Evolutionary conservation across 2,329 filamentous ascomycete genomes (phyloP), one percentile per base, ranked within the genome.

Genomic region (Aspergillus flavus): DNA sequence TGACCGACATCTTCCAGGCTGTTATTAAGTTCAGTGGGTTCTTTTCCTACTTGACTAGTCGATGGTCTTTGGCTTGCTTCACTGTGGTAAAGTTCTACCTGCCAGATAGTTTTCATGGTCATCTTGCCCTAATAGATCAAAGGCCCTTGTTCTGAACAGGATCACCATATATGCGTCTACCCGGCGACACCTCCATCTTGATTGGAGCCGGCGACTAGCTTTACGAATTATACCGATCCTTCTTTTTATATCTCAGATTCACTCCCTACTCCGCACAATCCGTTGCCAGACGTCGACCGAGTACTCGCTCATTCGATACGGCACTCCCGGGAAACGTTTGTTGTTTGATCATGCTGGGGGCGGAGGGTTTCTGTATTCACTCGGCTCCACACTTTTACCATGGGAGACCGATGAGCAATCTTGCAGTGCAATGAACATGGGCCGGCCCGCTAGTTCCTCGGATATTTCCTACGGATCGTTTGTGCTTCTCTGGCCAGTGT

Each of bases 161-260:
- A 96, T 95, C 7, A 90, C 94, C 63, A 95, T 98, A 70, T 98
- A 97, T 78, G 94, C 93, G 48, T 94, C 94, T 0, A 94, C 93
- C 16, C 86, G 95, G 65, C 87, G 94, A 59, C 88, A 91, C 59
- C 82, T 97, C n/a, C 85, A 86, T 11, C 83, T 98, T 2, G 85
- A 86, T 61, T 94, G 92, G 88, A 85, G 88, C 41, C 81, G 89
- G 58, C 88, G 93, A 50, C 78, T 96, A 4, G 76, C 88, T 9
- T 77, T 97, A 16, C 91, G 94, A 58, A 80, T 90, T 36, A 74
- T 89, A 3, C 92, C 93, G 0, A 89, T 96, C 48, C 45, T 90
- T 6, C 80, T 94, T 0, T 88, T 96, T 61, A 73, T 86, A 6
- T 78, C 86, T 41, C 92, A 97, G 73, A 88, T 89, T 26, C 81